Evolutionary conservation across 805 yeast species (phyloP).

Genomic region (Zygosaccharomyces pseudorouxii): DNA sequence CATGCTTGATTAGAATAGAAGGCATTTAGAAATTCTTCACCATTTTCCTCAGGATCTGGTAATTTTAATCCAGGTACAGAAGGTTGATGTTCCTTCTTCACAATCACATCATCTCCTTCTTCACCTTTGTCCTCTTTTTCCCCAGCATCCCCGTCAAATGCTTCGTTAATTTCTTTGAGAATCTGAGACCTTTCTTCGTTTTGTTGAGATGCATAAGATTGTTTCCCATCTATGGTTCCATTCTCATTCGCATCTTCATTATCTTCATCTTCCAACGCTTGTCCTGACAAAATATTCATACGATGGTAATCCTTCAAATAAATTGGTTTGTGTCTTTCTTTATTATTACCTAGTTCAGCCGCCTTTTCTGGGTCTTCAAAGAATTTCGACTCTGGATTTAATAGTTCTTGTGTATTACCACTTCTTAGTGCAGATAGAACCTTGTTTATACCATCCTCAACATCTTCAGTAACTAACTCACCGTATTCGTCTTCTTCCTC

Average conservation of each 20-base stretch:
- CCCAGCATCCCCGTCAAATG: conserved; percentile 48
- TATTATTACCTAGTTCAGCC: conserved; percentile 24
- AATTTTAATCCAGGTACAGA: conserved; percentile 30
- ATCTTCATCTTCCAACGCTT: conserved; percentile 50
- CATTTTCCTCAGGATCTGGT: conserved; percentile 65
- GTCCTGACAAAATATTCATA: conserved; percentile 69
- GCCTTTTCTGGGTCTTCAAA: conserved; percentile 60
- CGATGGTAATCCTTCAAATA: conserved; percentile 92
- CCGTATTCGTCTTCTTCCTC: conserved; percentile 90
- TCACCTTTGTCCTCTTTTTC: conserved; percentile 43
- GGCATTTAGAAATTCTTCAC: conserved; percentile 65
- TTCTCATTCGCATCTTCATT: conserved; percentile 44
- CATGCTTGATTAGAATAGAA: conserved; percentile 79
- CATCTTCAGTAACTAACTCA: conserved; percentile 77
- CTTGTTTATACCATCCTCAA: conserved; percentile 70
- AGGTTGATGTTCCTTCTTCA: conserved; percentile 50
- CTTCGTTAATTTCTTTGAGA: conserved; percentile 71
- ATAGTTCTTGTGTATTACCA: conserved; percentile 55
- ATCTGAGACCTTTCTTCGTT: conserved; percentile 68
- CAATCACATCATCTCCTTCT: conserved; percentile 48
- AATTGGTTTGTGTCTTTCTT: conserved; percentile 61
- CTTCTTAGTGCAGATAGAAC: conserved; percentile 67
- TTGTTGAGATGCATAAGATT: conserved; percentile 72
- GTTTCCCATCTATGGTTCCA: conserved; percentile 38
- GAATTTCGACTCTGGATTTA: conserved; percentile 67